Base-by-base conservation (phyloP, 257 asterid genomes). In the Solanum commersonii region DNA sequence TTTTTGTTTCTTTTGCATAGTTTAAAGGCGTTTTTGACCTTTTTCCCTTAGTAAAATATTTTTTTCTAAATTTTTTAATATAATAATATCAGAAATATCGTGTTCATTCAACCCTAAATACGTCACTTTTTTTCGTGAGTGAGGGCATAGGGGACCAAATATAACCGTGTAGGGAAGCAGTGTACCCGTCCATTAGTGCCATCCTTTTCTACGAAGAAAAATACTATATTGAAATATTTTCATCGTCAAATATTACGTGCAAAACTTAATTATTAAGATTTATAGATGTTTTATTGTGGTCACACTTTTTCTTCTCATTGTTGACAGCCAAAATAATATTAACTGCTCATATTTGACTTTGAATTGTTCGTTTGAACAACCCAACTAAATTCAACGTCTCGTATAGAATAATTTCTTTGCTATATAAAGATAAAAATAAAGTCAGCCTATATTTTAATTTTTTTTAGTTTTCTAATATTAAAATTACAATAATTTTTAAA, bases 401-500 rank as follows among this genome's bases (percentile, higher is more conserved):
- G 1, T 11, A 11, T 42, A 42, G 49, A 42, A 42, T 42, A 1
- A 11, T 11, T 52, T 56, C 65, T 56, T 18, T 56, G 0, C 10
- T 18, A 4, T 52, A 49, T 18, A 18, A 52, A 56, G 20, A 56
- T 18, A 56, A 6, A 56, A 56, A 56, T 2, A 56, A 49, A 15
- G 3, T 5, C 0, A 16, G 3, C 1, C 0, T 0, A 0, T 49
- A 5, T 49, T 49, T 49, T 49, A 49, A 1, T 14, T 15, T 49
- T 12, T 15, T 5, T 49, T 6, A 0, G 7, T 40, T 0, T 49
- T 49, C 0, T 49, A 15, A 1, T 49, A 15, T 5, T 49, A 15
- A 49, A 49, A 5, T 46, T 46, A 46, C 18, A 46, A 46, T 42
- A 5, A 42, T 12, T 15, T 15, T 5, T 15, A 49, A 49, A 16